A percentile compares a stretch with the other conserved stretches of the same genome.
These are phyloP conservation scores for Hygrophoropsis aurantiaca DNA, from an alignment of 768 basidiomycete genomes.

Conservation along the genomic window DNA sequence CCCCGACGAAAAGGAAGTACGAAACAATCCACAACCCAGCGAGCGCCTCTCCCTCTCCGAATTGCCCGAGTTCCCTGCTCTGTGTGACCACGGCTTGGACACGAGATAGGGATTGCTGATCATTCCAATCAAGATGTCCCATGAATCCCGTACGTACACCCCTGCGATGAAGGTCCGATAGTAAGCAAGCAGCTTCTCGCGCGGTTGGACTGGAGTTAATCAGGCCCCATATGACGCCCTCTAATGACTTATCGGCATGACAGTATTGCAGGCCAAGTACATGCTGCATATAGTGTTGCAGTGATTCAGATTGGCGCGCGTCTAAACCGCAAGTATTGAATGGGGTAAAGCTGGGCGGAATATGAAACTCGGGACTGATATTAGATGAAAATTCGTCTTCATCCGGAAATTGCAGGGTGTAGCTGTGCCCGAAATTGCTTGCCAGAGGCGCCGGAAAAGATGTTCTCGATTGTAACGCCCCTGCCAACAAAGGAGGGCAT, in stretches of 20 bases:
- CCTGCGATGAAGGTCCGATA: conserved; percentile 57
- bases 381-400: conserved; percentile 13
- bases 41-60: conserved; percentile 70
- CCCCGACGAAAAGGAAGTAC: conserved; percentile 75
- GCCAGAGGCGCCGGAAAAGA: conserved; percentile 26
- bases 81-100: conserved; percentile 21
- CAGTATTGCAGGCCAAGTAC: conserved; percentile 72
- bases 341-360: conserved; percentile 11
- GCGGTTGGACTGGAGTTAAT: conserved; percentile 48
- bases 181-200: conserved; percentile 58
- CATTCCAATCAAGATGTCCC: conserved; percentile 18
- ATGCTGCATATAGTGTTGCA: conserved; percentile 53
- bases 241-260: conserved; percentile 52
- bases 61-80: conserved; percentile 21
- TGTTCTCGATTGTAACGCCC: conserved; percentile 27
- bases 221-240: conserved; percentile 49
- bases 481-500: conserved; percentile 56
- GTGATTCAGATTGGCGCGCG: conserved; percentile 15
- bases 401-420: conserved; percentile 9
- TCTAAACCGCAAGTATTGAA: conserved; percentile 11
- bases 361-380: conserved; percentile 21
- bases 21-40: conserved; percentile 77
- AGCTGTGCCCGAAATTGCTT: conserved; percentile 25
- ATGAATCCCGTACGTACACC: conserved; percentile 24
- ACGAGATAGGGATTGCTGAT: conserved; percentile 1